Base-by-base conservation (phyloP, 495 filamentous ascomycete genomes). In the Melanomma pulvis-pyrius region DNA sequence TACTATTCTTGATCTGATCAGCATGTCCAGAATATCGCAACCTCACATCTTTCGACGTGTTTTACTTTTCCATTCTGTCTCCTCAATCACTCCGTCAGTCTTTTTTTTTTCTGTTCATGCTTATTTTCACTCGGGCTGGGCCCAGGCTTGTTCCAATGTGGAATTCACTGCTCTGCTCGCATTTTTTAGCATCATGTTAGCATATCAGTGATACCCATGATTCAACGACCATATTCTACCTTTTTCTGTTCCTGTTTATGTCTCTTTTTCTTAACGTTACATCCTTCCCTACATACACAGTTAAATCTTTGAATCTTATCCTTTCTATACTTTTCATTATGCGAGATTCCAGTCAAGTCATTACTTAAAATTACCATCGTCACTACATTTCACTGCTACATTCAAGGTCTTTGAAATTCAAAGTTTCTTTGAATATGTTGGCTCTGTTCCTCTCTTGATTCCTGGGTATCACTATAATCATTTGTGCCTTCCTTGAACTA, bases 191-290 rank as follows among this genome's bases (percentile, higher is more conserved):
- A n/a, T 8, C 19, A 30, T 32, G 17, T 17, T 32, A 30, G 51
- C 13, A 19, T n/a, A n/a, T 54, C 25, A 32, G 28, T 29, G 51
- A 54, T 54, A 32, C 51, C 51, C 51, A 17, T 19, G 48, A 32
- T 32, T 8, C 29, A 30, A 13, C n/a, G n/a, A n/a, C n/a, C 51
- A 28, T 32, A 32, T 34, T 36, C 21, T 7, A 2, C 25, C 21
- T 53, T 8, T 13, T 53, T 53, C 22, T 29, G 26, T 15, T 26
- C 24, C n/a, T 6, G n/a, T 15, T 53, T 5, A 15, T 19, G 46
- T 59, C 15, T 46, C 39, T 46, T 59, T 36, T 15, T 32, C 25
- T 55, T 63, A 17, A 46, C 24, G 12, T 30, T 63, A n/a, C 15
- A 8, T 46, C 12, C 21, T 47, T 53, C 19, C n/a, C 17, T 48